Evolutionary conservation across 495 filamentous ascomycete genomes (phyloP).

Genomic region (Aspergillus bridgeri): DNA sequence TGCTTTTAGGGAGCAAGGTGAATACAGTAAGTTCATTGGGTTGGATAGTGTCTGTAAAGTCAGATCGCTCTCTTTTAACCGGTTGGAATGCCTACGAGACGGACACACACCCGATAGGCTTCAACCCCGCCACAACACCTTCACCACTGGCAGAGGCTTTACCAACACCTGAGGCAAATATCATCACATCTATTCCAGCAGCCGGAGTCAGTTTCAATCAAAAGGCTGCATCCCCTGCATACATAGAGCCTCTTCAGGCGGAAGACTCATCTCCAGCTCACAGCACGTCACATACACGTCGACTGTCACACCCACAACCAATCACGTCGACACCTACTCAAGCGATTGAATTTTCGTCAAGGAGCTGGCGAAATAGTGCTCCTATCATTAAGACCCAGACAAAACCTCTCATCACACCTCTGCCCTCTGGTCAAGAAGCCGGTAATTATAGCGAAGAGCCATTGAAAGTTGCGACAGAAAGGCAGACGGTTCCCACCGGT

Average conservation of each 20-base stretch:
- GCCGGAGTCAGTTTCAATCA: conserved; percentile 2
- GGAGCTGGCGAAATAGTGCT: not conserved
- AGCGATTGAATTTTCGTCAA: not conserved
- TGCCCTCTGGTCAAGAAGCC: not conserved
- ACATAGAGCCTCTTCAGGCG: not conserved
- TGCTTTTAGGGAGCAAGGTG: conserved; percentile 6
- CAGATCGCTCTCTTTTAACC: conserved; percentile 7
- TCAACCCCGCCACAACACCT: conserved; percentile 4
- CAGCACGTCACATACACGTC: conserved; percentile 1
- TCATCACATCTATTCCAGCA: conserved; percentile 3
- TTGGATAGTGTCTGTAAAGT: conserved; percentile 2
- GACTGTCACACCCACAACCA: conserved; percentile 1
- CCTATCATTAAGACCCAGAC: not conserved
- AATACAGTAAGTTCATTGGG: conserved; percentile 5
- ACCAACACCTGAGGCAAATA: conserved; percentile 8
- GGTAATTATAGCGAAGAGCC: not conserved
- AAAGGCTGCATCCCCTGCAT: conserved; percentile 1
- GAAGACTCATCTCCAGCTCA: conserved; percentile 1
- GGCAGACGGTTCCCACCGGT: not conserved
- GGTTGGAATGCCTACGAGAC: conserved; percentile 7
- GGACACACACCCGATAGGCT: conserved; percentile 3
- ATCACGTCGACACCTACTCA: conserved; percentile 3
- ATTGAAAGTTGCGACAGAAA: not conserved
- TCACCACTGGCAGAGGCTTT: conserved; percentile 4
- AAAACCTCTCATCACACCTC: conserved; percentile 5